Base-by-base conservation (phyloP, 306 rosid genomes). In the Nissolia schottii region DNA sequence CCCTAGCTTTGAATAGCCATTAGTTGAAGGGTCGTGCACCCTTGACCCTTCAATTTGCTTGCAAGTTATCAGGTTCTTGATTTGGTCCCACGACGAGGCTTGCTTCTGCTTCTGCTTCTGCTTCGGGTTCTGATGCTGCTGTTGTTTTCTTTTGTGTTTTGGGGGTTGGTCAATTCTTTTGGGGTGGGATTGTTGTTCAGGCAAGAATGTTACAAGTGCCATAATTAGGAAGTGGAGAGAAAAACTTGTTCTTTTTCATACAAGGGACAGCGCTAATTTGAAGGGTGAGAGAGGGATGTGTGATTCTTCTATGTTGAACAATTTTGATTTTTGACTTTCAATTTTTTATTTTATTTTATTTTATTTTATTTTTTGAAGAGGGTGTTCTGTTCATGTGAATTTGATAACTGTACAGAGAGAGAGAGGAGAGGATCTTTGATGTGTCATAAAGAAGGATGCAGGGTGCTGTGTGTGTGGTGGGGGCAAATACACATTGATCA, bases 21-120 rank as follows among this genome's bases (percentile, higher is more conserved):
- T 80, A 16, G 66, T 87, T 2, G 90, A 81, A 1, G 96, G 97
- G 77, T 89, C 90, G 20, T 89, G 96, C 8, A 95, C 97, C 31
- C 73, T 79, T 0, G 91, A 80, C 9, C 85, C 91, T 86, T 94
- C 96, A 51, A 93, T 75, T 83, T 95, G 96, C 71, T 91, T 95
- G 76, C 99, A 95, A 60, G 88, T 84, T 14, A 95, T 76, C 11
- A 95, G 83, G 81, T 84, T 95, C 83, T 95, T 95, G 74, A 95
- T 76, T 71, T 95, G 99, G 64, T 89, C 96, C 99, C 99, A 95
- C 46, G 99, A 89, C 34, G 95, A 80, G 0, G 82, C 35, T 31
- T 81, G 80, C 14, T 82, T 76, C 54, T 40, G 61, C 41, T 79
- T 85, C 70, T 75, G 78, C 22, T 82, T 70, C 27, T 76, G 67